phyloP scores from a whole-genome alignment of 441 rosid genomes.

The Sinapis alba region DNA sequence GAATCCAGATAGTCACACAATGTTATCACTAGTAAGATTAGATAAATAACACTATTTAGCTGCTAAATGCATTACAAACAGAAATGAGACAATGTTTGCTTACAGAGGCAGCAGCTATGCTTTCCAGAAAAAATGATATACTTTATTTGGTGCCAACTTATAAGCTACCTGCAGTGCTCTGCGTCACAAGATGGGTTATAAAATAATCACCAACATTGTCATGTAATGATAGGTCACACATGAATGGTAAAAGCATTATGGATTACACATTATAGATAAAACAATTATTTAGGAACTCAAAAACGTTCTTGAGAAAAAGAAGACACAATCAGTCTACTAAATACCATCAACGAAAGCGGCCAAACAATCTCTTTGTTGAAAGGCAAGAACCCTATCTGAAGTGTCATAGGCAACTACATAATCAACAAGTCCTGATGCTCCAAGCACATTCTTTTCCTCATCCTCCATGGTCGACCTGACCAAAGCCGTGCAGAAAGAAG shows the following conservation, averaged over 20 bases:
- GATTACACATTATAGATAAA: too few species aligned
- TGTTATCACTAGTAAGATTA: too few species aligned
- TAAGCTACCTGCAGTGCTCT: background rate
- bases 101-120: too few species aligned
- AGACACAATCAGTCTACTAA: background rate
- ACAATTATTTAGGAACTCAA: too few species aligned
- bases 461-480: conserved; percentile 26
- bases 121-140: too few species aligned
- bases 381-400: conserved; percentile 24
- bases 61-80: too few species aligned
- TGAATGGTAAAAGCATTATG: too few species aligned
- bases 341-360: conserved; percentile 39
- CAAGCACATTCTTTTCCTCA: conserved; percentile 31
- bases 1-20: too few species aligned
- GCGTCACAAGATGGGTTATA: background rate
- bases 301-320: too few species aligned
- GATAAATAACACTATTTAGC: too few species aligned
- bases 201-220: background rate
- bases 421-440: conserved; percentile 39
- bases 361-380: conserved; percentile 39
- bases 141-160: background rate
- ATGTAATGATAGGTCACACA: too few species aligned
- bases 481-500: conserved; percentile 38
- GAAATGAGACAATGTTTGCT: too few species aligned
- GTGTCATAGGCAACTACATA: conserved; percentile 34